Conservation (phyloP, 352 stramenopile species). For the Globisporangium nunn region DNA sequence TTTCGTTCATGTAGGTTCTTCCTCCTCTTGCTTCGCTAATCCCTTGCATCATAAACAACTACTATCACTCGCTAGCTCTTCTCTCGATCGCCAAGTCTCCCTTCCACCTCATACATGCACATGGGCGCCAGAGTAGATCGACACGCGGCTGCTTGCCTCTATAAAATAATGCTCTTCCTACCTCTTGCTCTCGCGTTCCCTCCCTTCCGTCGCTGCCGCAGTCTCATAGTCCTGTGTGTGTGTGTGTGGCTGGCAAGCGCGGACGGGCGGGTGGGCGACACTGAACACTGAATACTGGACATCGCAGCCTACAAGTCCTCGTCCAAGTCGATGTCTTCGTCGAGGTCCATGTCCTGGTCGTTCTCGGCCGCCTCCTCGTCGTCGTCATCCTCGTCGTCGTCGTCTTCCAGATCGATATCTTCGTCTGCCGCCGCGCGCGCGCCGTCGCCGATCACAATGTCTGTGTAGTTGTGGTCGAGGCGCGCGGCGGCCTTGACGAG, state of each 20-base stretch:
- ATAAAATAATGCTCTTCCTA: neutral
- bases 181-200: neutral
- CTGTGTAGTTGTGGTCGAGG: constrained; percentile 84
- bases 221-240: no score
- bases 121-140: no score
- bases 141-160: neutral
- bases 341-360: constrained; percentile 21
- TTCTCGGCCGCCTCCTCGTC: constrained; percentile 50
- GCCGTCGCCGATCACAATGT: constrained; percentile 79
- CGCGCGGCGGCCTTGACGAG: constrained; percentile 80
- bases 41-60: neutral
- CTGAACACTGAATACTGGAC: neutral
- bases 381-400: constrained; percentile 50
- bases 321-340: constrained; percentile 63
- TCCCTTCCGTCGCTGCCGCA: no score
- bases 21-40: neutral
- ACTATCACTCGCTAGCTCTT: neutral
- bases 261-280: no score
- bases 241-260: neutral
- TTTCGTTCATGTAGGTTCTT: neutral
- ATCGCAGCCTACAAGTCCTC: constrained; percentile 26
- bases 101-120: neutral
- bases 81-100: neutral
- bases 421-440: constrained; percentile 50
- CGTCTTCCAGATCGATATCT: constrained; percentile 62